Evolutionary conservation across 768 basidiomycete genomes (phyloP), one percentile per base, ranked within the genome.

Genomic region (Suillus fuscotomentosus): DNA sequence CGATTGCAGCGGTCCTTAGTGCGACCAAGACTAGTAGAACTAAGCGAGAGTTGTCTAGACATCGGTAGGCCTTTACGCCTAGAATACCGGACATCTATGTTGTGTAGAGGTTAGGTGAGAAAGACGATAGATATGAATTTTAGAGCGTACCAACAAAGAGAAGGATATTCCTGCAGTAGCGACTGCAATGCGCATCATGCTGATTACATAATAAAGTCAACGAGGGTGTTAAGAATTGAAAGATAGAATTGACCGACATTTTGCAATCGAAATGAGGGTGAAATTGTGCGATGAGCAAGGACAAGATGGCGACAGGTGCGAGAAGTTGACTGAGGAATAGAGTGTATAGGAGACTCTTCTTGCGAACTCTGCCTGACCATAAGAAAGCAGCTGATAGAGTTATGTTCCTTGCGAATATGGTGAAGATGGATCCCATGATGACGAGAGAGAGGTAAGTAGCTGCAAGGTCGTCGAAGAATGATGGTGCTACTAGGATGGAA

Each of bases 41-140:
- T 61, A 85, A 66, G n/a, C 79, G 79, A n/a, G 86, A 83, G 64
- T 84, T 83, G 71, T 86, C 82, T 66, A 89, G 74, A 68, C 87
- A 89, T 69, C 82, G 83, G 68, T 89, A 90, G 9, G 84, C 87
- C 71, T 90, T 90, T 68, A 85, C 77, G 15, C 88, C 88, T 41
- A 88, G 77, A 38, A 89, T 84, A 38, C 86, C 87, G 0, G 86
- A 82, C 48, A 89, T 81, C 88, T 88, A 42, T 63, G 38, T 63
- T 38, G 10, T 38, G 9, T 10, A 57, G 56, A 13, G 53, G 31
- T 43, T 42, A 36, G 39, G 31, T 15, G 34, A 61, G 42, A 69
- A 61, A 1, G 17, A 6, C 10, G 14, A 3, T 5, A 41, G 24
- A 3, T 24, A 14, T 24, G 3, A 15, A 27, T 8, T 34, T 6